A percentile compares a stretch with the other conserved stretches of the same genome.
phyloP scores from a whole-genome alignment of 352 stramenopile species.

The Phytopythium helicoides region DNA sequence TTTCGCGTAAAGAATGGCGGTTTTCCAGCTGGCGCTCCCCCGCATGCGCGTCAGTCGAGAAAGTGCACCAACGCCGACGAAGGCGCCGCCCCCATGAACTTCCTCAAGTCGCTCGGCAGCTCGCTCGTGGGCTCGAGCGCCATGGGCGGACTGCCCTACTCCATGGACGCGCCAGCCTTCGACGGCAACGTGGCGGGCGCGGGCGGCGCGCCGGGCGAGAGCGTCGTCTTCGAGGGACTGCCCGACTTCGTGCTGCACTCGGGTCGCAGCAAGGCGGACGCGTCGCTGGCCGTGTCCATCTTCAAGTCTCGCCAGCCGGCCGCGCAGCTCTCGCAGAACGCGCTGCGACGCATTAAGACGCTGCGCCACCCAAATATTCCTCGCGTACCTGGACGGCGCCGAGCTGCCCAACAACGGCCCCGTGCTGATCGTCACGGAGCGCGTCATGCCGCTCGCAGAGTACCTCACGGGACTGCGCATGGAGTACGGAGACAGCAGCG shows the following conservation, averaged over 20 bases:
- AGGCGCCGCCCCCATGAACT: slow-evolving; percentile 68
- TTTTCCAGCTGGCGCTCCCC: no score
- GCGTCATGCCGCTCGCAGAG: slow-evolving; percentile 85
- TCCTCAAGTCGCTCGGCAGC: slow-evolving; percentile 83
- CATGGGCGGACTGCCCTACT: slow-evolving; percentile 74
- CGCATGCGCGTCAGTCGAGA: neutral
- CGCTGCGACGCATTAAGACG: slow-evolving; percentile 91
- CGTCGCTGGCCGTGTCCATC: slow-evolving; percentile 77
- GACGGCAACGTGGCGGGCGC: slow-evolving; percentile 48
- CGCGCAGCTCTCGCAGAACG: slow-evolving; percentile 82
- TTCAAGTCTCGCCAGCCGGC: slow-evolving; percentile 91
- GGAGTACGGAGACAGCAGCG: slow-evolving; percentile 52
- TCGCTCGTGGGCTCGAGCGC: slow-evolving; percentile 63
- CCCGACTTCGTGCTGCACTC: slow-evolving; percentile 85
- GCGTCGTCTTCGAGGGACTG: slow-evolving; percentile 55
- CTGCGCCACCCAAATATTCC: slow-evolving; percentile 93
- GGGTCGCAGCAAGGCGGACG: slow-evolving; percentile 84
- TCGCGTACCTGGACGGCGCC: slow-evolving; percentile 83
- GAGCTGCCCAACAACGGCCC: slow-evolving; percentile 82
- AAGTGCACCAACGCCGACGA: no score
- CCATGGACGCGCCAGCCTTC: slow-evolving; percentile 34
- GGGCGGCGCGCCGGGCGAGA: slow-evolving; percentile 25
- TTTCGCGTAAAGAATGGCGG: no score
- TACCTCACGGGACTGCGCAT: slow-evolving; percentile 82
- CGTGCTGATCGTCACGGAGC: slow-evolving; percentile 94